Percentiles rank a stretch among this genome's conserved stretches.
Conservation (phyloP, 257 asterid species). For the Penstemon newberryi region DNA sequence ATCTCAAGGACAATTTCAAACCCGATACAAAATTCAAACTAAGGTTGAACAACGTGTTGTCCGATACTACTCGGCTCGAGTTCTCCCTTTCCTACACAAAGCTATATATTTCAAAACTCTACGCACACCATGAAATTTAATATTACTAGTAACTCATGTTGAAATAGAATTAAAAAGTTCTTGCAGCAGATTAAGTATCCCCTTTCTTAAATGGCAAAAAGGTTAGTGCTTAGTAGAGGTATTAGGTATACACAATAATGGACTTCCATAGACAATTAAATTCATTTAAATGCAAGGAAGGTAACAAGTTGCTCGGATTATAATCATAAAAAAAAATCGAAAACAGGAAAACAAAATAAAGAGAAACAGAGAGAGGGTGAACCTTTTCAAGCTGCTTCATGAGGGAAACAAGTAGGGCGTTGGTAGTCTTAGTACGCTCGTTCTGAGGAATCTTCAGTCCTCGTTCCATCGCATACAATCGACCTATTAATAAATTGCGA, state of each 20-base stretch:
- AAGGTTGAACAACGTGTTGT: too few relatives aligned
- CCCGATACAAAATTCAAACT: too few relatives aligned
- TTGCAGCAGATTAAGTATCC: too few relatives aligned
- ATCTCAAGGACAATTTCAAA: too few relatives aligned
- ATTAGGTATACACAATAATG: not conserved
- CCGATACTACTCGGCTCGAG: too few relatives aligned
- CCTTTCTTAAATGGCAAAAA: too few relatives aligned
- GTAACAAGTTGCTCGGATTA: conserved; percentile 5
- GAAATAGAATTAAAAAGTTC: too few relatives aligned
- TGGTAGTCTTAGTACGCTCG: conserved; percentile 84
- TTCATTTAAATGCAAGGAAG: not conserved
- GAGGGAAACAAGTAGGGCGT: conserved; percentile 73
- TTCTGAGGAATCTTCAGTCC: conserved; percentile 81
- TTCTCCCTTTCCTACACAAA: too few relatives aligned
- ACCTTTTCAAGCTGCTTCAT: conserved; percentile 98
- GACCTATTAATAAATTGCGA: conserved; percentile 49
- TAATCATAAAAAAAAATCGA: not conserved
- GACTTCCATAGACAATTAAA: not conserved
- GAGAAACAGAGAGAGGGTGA: not conserved
- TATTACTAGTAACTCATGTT: too few relatives aligned
- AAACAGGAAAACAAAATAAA: not conserved
- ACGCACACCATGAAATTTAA: too few relatives aligned
- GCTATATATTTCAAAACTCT: too few relatives aligned
- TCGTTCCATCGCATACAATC: conserved; percentile 96
- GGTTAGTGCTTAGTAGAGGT: too few relatives aligned